Percentiles rank a stretch among this genome's conserved stretches.
Evolutionary conservation across 441 rosid species (phyloP).

Genomic region (Gossypium gossypioides): DNA sequence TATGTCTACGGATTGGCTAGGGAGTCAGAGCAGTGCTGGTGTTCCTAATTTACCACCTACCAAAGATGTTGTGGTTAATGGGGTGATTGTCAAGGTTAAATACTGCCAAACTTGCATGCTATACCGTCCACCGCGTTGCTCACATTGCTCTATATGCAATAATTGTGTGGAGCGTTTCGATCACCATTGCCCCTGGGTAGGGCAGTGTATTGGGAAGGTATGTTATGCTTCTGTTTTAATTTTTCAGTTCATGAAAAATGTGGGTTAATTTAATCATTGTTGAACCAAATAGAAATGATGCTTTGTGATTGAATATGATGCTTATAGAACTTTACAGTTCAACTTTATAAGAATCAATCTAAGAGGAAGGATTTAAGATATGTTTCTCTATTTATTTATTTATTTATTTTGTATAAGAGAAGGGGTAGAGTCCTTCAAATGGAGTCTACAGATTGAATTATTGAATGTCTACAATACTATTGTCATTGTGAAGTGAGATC

Average conservation of each 20-base stretch:
- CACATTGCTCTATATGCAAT: slow-evolving; percentile 77
- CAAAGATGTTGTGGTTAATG: slow-evolving; percentile 53
- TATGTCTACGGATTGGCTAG: slow-evolving; percentile 43
- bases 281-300: background rate
- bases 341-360: background rate
- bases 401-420: background rate
- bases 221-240: background rate
- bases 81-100: slow-evolving; percentile 50
- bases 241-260: background rate
- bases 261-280: background rate
- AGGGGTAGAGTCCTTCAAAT: background rate
- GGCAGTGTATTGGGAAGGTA: slow-evolving; percentile 90
- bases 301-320: background rate
- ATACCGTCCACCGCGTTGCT: slow-evolving; percentile 81
- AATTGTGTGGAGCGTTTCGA: slow-evolving; percentile 83
- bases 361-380: background rate
- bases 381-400: slow-evolving; percentile 1
- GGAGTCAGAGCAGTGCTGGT: slow-evolving; percentile 24
- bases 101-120: slow-evolving; percentile 72
- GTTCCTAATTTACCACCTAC: slow-evolving; percentile 42
- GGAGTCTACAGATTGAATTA: background rate
- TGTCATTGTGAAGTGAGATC: background rate
- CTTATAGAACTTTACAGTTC: background rate
- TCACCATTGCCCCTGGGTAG: slow-evolving; percentile 96
- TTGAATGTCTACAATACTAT: background rate